These are phyloP conservation scores for Neurospora africana DNA, from an alignment of 495 filamentous ascomycete species.

Conservation along the genomic window DNA sequence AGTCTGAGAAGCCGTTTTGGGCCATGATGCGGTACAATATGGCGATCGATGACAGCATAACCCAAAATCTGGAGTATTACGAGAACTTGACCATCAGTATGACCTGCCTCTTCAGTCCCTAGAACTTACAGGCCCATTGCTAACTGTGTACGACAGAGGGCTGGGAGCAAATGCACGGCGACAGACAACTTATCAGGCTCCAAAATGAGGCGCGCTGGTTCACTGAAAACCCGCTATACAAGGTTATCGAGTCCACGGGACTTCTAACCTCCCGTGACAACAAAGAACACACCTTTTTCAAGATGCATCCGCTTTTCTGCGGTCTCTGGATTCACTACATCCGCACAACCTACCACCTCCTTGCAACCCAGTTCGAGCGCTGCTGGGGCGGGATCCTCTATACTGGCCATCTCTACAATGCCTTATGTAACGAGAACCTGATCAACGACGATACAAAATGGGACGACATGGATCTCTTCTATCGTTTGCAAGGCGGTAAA, in stretches of 20 bases:
- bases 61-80: not conserved
- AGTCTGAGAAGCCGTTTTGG: not conserved
- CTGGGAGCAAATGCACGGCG: not conserved
- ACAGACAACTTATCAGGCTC: not conserved
- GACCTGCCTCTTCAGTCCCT: not conserved
- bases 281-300: not conserved
- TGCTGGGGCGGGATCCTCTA: conserved; percentile 2
- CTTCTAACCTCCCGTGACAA: not conserved
- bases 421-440: not conserved
- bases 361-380: not conserved
- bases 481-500: not conserved
- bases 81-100: not conserved
- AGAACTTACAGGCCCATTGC: not conserved
- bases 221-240: not conserved
- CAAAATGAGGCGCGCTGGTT: not conserved
- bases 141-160: not conserved
- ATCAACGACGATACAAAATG: not conserved
- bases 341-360: not conserved
- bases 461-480: conserved; percentile 4
- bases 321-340: conserved; percentile 1
- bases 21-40: not conserved
- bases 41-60: not conserved
- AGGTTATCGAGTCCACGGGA: not conserved
- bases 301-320: conserved; percentile 1
- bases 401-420: conserved; percentile 3